A percentile compares a stretch with the other conserved stretches of the same genome.
phyloP scores from a whole-genome alignment of 352 stramenopile genomes.

The Pythium vanterpoolii region DNA sequence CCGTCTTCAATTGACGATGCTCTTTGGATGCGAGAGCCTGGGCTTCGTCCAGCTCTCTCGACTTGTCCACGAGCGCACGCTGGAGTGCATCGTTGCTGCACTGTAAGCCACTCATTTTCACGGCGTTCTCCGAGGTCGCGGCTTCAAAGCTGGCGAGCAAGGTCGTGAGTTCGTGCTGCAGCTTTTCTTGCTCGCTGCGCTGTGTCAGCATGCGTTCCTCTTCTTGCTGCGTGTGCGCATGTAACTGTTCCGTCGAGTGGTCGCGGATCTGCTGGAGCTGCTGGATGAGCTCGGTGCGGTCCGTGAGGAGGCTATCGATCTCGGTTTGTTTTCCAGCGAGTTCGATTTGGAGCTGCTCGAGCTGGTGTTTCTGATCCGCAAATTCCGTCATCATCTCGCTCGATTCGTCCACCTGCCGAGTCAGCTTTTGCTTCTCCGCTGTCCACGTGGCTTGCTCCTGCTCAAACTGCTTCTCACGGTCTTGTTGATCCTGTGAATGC shows the following conservation, averaged over 20 bases:
- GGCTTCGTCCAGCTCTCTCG: not conserved
- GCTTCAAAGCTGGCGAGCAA: constrained; percentile 18
- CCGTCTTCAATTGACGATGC: not conserved
- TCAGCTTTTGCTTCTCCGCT: constrained; percentile 2
- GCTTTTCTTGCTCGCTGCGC: constrained; percentile 29
- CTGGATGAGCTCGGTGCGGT: not conserved
- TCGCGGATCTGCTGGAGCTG: constrained; percentile 13
- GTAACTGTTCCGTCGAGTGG: constrained; percentile 9
- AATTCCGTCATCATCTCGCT: not conserved
- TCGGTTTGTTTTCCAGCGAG: not conserved
- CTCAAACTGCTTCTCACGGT: not conserved
- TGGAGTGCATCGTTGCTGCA: constrained; percentile 9
- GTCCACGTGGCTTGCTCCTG: not conserved
- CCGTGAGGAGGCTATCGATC: not conserved
- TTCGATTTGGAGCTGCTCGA: not conserved
- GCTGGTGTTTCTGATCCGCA: not conserved
- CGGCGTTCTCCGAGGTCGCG: constrained; percentile 10
- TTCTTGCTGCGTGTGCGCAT: constrained; percentile 11
- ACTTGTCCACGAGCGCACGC: not conserved
- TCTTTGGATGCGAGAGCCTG: not conserved
- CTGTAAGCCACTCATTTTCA: constrained; percentile 12
- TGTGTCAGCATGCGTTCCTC: constrained; percentile 27
- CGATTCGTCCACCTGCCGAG: not conserved
- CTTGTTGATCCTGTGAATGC: not conserved
- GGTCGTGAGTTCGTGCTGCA: constrained; percentile 24